Evolutionary conservation across 2,329 filamentous ascomycete species (phyloP), one percentile per base, ranked within the genome.

Genomic region (Helicocarpus griseus): DNA sequence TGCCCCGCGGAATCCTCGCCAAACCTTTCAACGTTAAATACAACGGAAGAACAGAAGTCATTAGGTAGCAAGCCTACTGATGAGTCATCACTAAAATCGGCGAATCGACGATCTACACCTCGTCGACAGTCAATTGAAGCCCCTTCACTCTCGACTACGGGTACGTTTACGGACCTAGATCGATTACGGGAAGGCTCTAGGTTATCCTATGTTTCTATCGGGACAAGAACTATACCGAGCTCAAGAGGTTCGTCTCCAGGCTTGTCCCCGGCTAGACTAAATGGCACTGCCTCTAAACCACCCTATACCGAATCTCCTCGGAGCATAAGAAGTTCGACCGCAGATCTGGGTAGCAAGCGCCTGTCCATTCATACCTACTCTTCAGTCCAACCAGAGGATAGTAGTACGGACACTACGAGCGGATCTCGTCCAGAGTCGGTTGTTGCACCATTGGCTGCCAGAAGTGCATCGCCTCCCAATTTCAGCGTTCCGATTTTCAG

Each of bases 401-500:
- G 50, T 49, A 35, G 45, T 24, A 41, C 54, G 2, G 64, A 65
- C 19, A 46, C 50, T n/a, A 56, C 24, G 51, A 63, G 5, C 41
- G 52, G 22, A 53, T 31, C 54, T 29, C 53, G 56, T 19, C 54
- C 59, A 26, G 60, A 60, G 29, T 57, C 65, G 14, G 58, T 53
- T 19, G 46, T 61, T 5, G 60, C 61, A 4, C 63, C 66, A 14
- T 48, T 57, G 7, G 48, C 61, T 6, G 44, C 57, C 26, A 62
- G 64, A 44, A 61, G 64, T 48, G 52, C 61, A n/a, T 61, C 66
- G 22, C 62, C 68, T 3, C 69, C 68, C 2, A 72, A 72, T 50
- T 71, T 71, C 46, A 71, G 70, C 51, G 64, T 71, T 14, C 69
- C 69, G 3, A 63, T 63, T 1, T 69, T 70, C 50, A 71, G 67